A percentile compares a stretch with the other conserved stretches of the same genome.
Evolutionary conservation across 495 filamentous ascomycete genomes (phyloP).

Genomic region (Tuber brumale): DNA sequence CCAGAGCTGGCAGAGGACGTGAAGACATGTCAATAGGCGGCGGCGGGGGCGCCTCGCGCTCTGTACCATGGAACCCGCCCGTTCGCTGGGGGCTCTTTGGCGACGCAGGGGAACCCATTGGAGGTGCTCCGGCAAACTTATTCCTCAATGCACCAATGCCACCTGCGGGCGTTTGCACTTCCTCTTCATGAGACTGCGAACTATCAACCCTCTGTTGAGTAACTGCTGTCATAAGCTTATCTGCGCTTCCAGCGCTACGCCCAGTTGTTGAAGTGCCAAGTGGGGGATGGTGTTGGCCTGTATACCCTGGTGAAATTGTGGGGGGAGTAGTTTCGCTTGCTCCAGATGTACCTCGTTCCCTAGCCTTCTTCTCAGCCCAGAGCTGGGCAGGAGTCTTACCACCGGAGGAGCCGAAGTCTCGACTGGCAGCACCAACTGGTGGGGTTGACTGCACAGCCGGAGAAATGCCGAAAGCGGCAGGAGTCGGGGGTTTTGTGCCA

Average conservation of each 20-base stretch:
- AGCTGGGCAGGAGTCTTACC: conserved; percentile 95
- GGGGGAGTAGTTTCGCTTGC: conserved; percentile 44
- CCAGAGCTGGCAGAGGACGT: conserved; percentile 48
- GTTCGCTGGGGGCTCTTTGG: conserved; percentile 35
- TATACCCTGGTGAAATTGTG: conserved; percentile 56
- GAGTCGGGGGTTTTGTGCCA: conserved; percentile 83
- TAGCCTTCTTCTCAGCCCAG: conserved; percentile 94
- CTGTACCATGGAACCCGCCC: conserved; percentile 42
- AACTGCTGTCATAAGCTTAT: conserved; percentile 29
- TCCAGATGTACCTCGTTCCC: conserved; percentile 55
- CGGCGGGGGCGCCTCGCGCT: conserved; percentile 51
- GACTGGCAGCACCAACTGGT: conserved; percentile 70
- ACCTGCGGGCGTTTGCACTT: conserved; percentile 51
- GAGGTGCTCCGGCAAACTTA: conserved; percentile 63
- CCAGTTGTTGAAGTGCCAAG: conserved; percentile 67
- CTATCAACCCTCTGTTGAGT: conserved; percentile 56
- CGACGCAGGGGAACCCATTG: conserved; percentile 55
- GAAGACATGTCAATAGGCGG: conserved; percentile 57
- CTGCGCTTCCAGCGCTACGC: conserved; percentile 53
- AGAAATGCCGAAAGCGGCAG: conserved; percentile 55
- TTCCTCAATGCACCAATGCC: conserved; percentile 66
- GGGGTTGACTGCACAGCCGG: conserved; percentile 48
- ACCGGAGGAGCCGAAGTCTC: conserved; percentile 87
- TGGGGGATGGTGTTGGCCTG: conserved; percentile 79
- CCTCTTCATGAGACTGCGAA: conserved; percentile 44